A percentile compares a stretch with the other conserved stretches of the same genome.
These are phyloP conservation scores for Penstemon davidsonii DNA, from an alignment of 257 asterid genomes.

Conservation along the genomic window DNA sequence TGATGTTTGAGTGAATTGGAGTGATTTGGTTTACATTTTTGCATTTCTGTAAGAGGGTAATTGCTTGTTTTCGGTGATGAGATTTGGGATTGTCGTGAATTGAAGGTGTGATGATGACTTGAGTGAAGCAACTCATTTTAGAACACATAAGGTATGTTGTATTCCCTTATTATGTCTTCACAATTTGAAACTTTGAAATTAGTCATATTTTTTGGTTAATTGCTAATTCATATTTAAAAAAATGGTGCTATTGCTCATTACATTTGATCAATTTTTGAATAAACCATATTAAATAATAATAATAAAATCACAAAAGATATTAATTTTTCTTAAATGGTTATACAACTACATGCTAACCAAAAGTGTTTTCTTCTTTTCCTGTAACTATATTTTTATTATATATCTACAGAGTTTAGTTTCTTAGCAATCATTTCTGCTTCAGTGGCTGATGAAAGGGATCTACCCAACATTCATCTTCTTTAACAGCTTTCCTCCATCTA, in stretches of 20 bases:
- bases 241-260: too few species aligned
- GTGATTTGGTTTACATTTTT: constrained; percentile 32
- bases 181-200: too few species aligned
- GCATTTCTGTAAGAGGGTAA: constrained; percentile 38
- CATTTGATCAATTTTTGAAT: too few species aligned
- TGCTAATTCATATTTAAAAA: too few species aligned
- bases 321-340: too few species aligned
- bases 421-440: constrained; percentile 18
- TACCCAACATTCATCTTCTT: constrained; percentile 68
- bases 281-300: too few species aligned
- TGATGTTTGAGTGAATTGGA: constrained; percentile 39
- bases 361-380: neutral
- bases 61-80: constrained; percentile 30
- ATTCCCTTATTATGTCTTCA: too few species aligned
- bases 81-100: constrained; percentile 18
- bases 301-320: too few species aligned
- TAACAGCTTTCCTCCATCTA: constrained; percentile 68
- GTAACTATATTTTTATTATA: neutral
- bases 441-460: constrained; percentile 47
- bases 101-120: constrained; percentile 6
- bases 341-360: too few species aligned
- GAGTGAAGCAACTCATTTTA: constrained; percentile 31
- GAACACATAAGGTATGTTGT: too few species aligned
- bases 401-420: neutral
- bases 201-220: too few species aligned